Conservation (phyloP, 805 yeast species). For the Metschnikowia noctiluminum region DNA sequence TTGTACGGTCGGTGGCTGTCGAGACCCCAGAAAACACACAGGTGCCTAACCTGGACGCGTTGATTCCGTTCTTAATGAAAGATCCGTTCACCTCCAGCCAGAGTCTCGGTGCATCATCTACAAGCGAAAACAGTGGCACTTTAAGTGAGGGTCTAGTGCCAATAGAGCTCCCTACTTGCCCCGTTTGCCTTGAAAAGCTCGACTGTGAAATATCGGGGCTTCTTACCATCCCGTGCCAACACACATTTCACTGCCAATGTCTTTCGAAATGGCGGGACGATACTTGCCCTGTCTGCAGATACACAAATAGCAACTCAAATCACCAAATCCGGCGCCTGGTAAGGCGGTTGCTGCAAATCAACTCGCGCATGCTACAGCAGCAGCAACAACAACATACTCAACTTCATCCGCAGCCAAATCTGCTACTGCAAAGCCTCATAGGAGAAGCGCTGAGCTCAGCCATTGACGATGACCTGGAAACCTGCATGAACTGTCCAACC, state of each 20-base stretch:
- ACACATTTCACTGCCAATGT: slow-evolving; percentile 88
- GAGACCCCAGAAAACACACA: slow-evolving; percentile 11
- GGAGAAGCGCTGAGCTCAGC: background rate
- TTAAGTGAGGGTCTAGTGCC: slow-evolving; percentile 11
- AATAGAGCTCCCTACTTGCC: slow-evolving; percentile 83
- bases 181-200: slow-evolving; percentile 87
- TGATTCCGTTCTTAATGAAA: slow-evolving; percentile 63
- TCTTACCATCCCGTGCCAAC: slow-evolving; percentile 87
- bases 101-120: background rate
- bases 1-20: slow-evolving; percentile 58
- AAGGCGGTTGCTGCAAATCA: slow-evolving; percentile 32
- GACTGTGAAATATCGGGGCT: slow-evolving; percentile 78
- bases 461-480: slow-evolving; percentile 21
- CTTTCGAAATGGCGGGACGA: slow-evolving; percentile 86
- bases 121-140: background rate
- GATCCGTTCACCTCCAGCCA: slow-evolving; percentile 62
- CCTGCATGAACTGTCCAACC: slow-evolving; percentile 58
- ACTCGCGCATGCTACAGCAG: slow-evolving; percentile 18
- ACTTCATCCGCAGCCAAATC: slow-evolving; percentile 5
- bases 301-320: slow-evolving; percentile 50
- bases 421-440: background rate
- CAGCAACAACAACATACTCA: slow-evolving; percentile 11
- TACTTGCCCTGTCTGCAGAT: slow-evolving; percentile 87
- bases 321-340: slow-evolving; percentile 31
- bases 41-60: slow-evolving; percentile 16